Percentiles rank a stretch among this genome's conserved stretches.
These are phyloP conservation scores for Catunica adiposa DNA, from an alignment of 2,329 filamentous ascomycete species.

Conservation along the genomic window DNA sequence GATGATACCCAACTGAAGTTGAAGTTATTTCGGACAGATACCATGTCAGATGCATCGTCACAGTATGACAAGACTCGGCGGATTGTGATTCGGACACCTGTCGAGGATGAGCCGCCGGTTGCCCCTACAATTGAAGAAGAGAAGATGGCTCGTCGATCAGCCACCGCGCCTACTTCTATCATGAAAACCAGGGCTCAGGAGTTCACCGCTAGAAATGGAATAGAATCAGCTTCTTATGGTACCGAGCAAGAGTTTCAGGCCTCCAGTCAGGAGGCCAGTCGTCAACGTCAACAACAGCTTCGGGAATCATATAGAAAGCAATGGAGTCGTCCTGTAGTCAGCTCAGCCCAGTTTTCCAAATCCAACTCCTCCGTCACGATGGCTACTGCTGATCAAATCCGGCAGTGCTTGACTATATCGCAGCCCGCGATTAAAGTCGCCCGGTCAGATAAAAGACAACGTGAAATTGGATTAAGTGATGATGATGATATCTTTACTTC, in stretches of 20 bases:
- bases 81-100: conserved; percentile 19
- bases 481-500: neutral
- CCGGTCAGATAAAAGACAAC: neutral
- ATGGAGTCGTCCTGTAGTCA: neutral
- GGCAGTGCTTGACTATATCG: conserved; percentile 5
- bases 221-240: no score
- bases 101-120: conserved; percentile 6
- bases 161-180: conserved; percentile 21
- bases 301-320: conserved; percentile 1
- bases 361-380: neutral
- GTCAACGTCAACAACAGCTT: conserved; percentile 4
- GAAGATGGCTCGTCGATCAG: conserved; percentile 22
- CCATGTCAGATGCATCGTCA: neutral
- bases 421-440: neutral
- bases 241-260: conserved; percentile 9
- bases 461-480: neutral
- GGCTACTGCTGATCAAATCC: conserved; percentile 11
- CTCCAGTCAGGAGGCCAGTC: conserved; percentile 15
- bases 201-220: no score
- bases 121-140: conserved; percentile 24
- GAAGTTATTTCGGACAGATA: neutral
- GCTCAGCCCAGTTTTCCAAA: neutral
- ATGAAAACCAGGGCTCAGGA: conserved; percentile 18
- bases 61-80: conserved; percentile 10
- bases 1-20: neutral